Evolutionary conservation across 1,139 yeast genomes (phyloP), one percentile per base, ranked within the genome.

Genomic region (Debaryomyces sp.): DNA sequence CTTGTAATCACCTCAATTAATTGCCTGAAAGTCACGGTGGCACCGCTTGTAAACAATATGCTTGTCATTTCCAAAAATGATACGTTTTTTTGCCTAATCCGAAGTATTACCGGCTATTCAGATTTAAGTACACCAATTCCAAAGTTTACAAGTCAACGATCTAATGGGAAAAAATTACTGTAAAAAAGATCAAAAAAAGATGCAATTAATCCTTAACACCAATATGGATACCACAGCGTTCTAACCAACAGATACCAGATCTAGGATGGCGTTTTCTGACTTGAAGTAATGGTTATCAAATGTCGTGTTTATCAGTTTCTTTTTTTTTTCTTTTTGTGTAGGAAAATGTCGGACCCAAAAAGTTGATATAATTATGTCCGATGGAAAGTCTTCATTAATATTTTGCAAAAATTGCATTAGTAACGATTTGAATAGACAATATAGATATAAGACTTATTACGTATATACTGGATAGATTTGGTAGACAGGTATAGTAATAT

Each of bases 11-110:
- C 58, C 29, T 66, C 64, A 1, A 90, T 64, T n/a, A 90, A 74
- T 13, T 62, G 66, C 6, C 75, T 72, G 63, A 90, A 90, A 0
- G 96, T 87, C 10, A 86, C 89, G 0, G 96, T 89, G 1, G 96
- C 96, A 0, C 97, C 97, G 1, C 95, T 87, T 0, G 96, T 84
- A 8, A 87, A 82, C 37, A 85, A 68, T 2, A 80, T 63, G 6
- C 56, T 47, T 17, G 48, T 30, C 64, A 59, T 61, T 23, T 32
- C 10, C 30, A 27, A 22, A 18, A 17, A 13, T 30, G 37, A 37
- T 40, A 36, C 6, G 15, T n/a, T 1, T 12, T 36, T 32, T n/a
- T 39, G n/a, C 15, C 26, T 43, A 10, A 34, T 42, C 45, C 41
- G 23, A 42, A 34, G 27, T 35, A 34, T 42, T 18, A n/a, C 38